Evolutionary conservation across 768 basidiomycete genomes (phyloP).

Genomic region (Cystobasidium tubakii): DNA sequence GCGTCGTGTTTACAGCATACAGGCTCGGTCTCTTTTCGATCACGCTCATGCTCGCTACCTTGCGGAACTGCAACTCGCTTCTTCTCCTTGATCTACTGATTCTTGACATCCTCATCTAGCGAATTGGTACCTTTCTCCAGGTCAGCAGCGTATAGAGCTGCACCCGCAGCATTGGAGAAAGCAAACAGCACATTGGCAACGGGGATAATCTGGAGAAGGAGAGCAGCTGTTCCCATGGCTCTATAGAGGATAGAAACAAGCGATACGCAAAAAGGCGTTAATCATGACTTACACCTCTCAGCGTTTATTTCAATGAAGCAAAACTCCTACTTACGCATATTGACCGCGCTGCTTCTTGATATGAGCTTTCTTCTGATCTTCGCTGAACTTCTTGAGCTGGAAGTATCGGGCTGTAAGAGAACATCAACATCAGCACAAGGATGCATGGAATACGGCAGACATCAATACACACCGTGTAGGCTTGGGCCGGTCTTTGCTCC

Average conservation of each 20-base stretch:
- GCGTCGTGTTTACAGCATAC: background rate
- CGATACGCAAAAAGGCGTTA: background rate
- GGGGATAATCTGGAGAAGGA: constrained; percentile 61
- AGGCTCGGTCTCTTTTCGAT: background rate
- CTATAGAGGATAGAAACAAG: background rate
- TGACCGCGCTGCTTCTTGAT: constrained; percentile 56
- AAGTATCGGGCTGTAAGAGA: constrained; percentile 63
- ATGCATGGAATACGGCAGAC: too few relatives aligned
- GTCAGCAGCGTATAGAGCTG: constrained; percentile 66
- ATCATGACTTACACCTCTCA: too few relatives aligned
- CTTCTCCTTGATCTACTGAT: constrained; percentile 21
- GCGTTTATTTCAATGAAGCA: too few relatives aligned
- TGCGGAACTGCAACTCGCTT: background rate
- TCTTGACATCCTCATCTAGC: background rate
- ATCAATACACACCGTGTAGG: background rate
- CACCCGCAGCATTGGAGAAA: constrained; percentile 63
- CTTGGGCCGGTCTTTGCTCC: constrained; percentile 23
- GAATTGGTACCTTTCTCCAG: constrained; percentile 53
- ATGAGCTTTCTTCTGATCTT: constrained; percentile 53
- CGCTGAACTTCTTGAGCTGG: constrained; percentile 60
- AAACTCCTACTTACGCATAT: constrained; percentile 58
- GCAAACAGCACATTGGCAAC: constrained; percentile 59
- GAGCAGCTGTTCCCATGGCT: constrained; percentile 55
- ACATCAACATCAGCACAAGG: background rate
- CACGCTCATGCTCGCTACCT: background rate